Evolutionary conservation across 2,329 filamentous ascomycete species (phyloP).

Genomic region (Aspergillus novoparasiticus): DNA sequence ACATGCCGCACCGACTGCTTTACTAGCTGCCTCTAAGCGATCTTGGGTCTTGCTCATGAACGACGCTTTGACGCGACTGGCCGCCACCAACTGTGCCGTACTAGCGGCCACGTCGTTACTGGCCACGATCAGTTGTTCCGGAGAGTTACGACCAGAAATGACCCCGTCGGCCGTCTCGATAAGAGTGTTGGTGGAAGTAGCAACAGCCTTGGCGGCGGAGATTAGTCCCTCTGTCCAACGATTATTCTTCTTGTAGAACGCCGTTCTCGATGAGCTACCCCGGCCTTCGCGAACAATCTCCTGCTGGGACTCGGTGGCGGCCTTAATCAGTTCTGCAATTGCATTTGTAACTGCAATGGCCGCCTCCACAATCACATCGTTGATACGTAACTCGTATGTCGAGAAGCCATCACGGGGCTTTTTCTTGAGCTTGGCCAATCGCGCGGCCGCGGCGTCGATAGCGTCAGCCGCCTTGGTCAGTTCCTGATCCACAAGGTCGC

Average conservation of each 20-base stretch:
- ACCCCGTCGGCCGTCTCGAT: slow-evolving; percentile 98
- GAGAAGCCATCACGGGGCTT: slow-evolving; percentile 96
- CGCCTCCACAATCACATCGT: slow-evolving; percentile 91
- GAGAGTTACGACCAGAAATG: slow-evolving; percentile 85
- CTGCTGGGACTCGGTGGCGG: slow-evolving; percentile 87
- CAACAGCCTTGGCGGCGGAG: slow-evolving; percentile 94
- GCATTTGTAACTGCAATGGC: slow-evolving; percentile 92
- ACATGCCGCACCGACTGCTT: slow-evolving; percentile 89
- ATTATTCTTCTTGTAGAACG: slow-evolving; percentile 99
- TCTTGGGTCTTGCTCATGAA: slow-evolving; percentile 99
- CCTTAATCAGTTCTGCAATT: slow-evolving; percentile 92
- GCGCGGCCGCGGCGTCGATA: slow-evolving; percentile 87
- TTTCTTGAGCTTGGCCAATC: slow-evolving; percentile 88
- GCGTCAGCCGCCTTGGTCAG: slow-evolving; percentile 92
- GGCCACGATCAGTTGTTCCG: slow-evolving; percentile 95
- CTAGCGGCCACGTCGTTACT: slow-evolving; percentile 96
- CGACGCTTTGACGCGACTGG: slow-evolving; percentile 91
- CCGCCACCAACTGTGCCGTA: slow-evolving; percentile 94
- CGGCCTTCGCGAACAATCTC: slow-evolving; percentile 95
- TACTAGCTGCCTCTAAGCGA: slow-evolving; percentile 83
- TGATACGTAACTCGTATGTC: slow-evolving; percentile 93
- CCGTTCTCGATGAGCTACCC: slow-evolving; percentile 81
- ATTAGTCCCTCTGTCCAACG: slow-evolving; percentile 98
- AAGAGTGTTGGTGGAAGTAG: slow-evolving; percentile 87
- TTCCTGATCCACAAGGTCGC: slow-evolving; percentile 89